Evolutionary conservation across 2,329 filamentous ascomycete genomes (phyloP).

Genomic region (Curvularia spicifera): DNA sequence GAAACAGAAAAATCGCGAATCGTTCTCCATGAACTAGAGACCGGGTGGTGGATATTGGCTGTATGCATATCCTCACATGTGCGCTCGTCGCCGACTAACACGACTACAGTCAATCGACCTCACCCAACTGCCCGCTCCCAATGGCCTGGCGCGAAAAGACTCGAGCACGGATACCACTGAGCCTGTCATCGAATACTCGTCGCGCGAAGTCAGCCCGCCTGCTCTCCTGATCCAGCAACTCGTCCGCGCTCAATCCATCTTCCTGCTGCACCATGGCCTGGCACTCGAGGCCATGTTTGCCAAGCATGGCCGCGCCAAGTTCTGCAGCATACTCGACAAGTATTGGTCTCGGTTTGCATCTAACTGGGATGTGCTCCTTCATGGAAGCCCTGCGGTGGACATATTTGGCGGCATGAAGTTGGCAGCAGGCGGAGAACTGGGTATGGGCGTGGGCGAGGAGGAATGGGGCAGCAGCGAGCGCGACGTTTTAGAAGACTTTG

Average conservation of each 20-base stretch:
- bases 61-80: slow-evolving; percentile 58
- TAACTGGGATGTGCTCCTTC: slow-evolving; percentile 86
- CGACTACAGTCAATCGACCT: slow-evolving; percentile 74
- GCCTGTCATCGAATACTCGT: slow-evolving; percentile 76
- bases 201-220: slow-evolving; percentile 85
- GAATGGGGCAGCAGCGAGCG: slow-evolving; percentile 92
- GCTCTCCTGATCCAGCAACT: slow-evolving; percentile 80
- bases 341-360: slow-evolving; percentile 78
- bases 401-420: slow-evolving; percentile 86
- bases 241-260: slow-evolving; percentile 79
- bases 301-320: slow-evolving; percentile 68
- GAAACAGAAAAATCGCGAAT: slow-evolving; percentile 91
- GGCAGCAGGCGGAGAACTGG: slow-evolving; percentile 87
- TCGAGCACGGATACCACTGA: slow-evolving; percentile 32
- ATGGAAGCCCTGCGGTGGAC: slow-evolving; percentile 83
- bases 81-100: slow-evolving; percentile 2
- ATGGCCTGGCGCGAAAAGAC: slow-evolving; percentile 42
- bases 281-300: slow-evolving; percentile 74
- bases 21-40: slow-evolving; percentile 84
- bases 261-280: slow-evolving; percentile 84
- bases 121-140: slow-evolving; percentile 68
- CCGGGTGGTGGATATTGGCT: slow-evolving; percentile 93
- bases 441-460: slow-evolving; percentile 93
- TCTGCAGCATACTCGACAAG: slow-evolving; percentile 73
- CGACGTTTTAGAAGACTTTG: slow-evolving; percentile 90